phyloP scores from a whole-genome alignment of 805 yeast species.

The Sporopachydermia quercuum region DNA sequence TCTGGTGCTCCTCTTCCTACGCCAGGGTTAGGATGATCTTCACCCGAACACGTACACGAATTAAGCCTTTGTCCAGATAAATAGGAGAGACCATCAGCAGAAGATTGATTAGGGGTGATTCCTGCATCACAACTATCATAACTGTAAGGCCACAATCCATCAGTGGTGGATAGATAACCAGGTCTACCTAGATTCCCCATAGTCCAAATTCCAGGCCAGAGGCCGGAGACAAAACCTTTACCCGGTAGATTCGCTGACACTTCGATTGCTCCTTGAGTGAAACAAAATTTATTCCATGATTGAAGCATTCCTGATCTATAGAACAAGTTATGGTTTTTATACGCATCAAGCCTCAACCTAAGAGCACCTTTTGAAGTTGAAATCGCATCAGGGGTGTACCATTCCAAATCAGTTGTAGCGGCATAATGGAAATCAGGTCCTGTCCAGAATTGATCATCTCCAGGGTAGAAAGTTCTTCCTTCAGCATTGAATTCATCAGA shows the following conservation, averaged over 20 bases:
- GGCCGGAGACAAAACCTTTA: constrained; percentile 60
- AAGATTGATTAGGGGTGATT: constrained; percentile 84
- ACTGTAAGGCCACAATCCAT: constrained; percentile 92
- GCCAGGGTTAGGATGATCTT: constrained; percentile 80
- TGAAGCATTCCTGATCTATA: constrained; percentile 90
- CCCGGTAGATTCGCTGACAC: constrained; percentile 69
- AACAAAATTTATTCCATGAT: constrained; percentile 84
- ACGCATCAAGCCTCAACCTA: constrained; percentile 64
- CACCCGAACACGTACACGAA: constrained; percentile 67
- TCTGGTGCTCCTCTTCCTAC: constrained; percentile 92
- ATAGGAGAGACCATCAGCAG: constrained; percentile 77
- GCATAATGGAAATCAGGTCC: constrained; percentile 75
- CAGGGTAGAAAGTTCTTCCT: constrained; percentile 80
- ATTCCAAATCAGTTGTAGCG: constrained; percentile 82
- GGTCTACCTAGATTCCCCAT: constrained; percentile 90
- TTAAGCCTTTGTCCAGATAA: constrained; percentile 73
- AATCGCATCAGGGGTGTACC: constrained; percentile 90
- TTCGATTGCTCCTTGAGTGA: constrained; percentile 71
- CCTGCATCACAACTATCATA: constrained; percentile 87
- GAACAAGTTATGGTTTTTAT: constrained; percentile 56
- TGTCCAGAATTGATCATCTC: constrained; percentile 85
- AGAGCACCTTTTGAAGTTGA: constrained; percentile 64
- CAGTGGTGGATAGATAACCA: constrained; percentile 75
- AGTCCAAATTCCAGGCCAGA: constrained; percentile 97
- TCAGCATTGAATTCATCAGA: constrained; percentile 84